Evolutionary conservation across 768 basidiomycete species (phyloP).

Genomic region (Boletellus ananas): DNA sequence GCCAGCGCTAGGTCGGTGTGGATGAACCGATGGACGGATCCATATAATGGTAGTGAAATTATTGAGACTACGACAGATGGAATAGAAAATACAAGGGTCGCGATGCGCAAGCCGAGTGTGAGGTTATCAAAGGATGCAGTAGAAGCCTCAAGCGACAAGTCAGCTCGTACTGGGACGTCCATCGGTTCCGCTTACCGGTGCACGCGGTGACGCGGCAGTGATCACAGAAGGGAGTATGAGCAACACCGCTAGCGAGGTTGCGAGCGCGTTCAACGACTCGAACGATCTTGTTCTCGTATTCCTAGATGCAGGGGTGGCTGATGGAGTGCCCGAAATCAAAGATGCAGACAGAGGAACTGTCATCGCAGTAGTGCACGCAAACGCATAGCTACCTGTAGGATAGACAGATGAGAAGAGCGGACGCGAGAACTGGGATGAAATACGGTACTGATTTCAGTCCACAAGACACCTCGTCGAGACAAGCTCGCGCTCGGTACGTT

Average conservation of each 20-base stretch:
- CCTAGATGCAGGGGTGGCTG: slow-evolving; percentile 29
- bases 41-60: slow-evolving; percentile 50
- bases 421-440: not conserved
- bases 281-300: slow-evolving; percentile 53
- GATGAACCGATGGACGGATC: slow-evolving; percentile 36
- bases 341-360: slow-evolving; percentile 66
- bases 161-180: slow-evolving; percentile 20
- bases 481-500: slow-evolving; percentile 37
- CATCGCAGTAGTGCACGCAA: slow-evolving; percentile 61
- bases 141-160: slow-evolving; percentile 11
- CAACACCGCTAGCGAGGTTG: slow-evolving; percentile 44
- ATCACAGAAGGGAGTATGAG: slow-evolving; percentile 58
- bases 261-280: slow-evolving; percentile 49
- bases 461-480: slow-evolving; percentile 46
- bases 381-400: slow-evolving; percentile 49
- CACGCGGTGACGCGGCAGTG: slow-evolving; percentile 44
- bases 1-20: slow-evolving; percentile 45
- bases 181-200: slow-evolving; percentile 34
- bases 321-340: slow-evolving; percentile 39
- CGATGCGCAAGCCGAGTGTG: slow-evolving; percentile 40
- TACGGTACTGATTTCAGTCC: slow-evolving; percentile 62
- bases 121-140: slow-evolving; percentile 3
- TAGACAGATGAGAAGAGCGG: slow-evolving; percentile 1
- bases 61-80: slow-evolving; percentile 57
- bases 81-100: slow-evolving; percentile 54